Percentiles rank a stretch among this genome's conserved stretches.
These are phyloP conservation scores for Ustilago nuda DNA, from an alignment of 1,284 basidiomycete genomes.

Conservation along the genomic window DNA sequence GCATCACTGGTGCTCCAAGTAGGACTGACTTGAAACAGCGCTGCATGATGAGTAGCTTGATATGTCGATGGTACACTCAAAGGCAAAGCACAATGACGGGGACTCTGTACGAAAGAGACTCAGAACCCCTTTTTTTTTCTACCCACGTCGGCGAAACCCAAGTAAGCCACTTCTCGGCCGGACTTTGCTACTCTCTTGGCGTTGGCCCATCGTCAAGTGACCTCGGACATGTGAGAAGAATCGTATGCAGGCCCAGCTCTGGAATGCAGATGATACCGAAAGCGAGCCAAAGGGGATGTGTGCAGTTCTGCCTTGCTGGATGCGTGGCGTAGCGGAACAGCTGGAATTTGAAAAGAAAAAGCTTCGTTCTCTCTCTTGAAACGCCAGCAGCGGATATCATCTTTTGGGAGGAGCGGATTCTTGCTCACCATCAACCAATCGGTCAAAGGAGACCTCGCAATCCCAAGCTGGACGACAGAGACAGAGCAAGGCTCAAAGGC, in stretches of 20 bases:
- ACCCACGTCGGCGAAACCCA: constrained; percentile 25
- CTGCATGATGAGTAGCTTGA: constrained; percentile 13
- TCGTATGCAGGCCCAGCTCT: constrained; percentile 18
- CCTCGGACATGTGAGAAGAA: constrained; percentile 49
- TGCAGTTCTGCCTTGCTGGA: not conserved
- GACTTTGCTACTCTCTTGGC: constrained; percentile 16
- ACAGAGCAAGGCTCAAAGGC: too few species aligned
- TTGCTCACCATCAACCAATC: not conserved
- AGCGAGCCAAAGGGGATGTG: not conserved
- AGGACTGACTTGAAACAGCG: not conserved
- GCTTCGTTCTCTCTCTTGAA: not conserved
- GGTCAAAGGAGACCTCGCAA: not conserved
- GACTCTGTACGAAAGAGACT: not conserved
- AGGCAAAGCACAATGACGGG: constrained; percentile 8
- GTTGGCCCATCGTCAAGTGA: not conserved
- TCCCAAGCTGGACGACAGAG: too few species aligned
- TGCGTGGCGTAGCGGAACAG: constrained; percentile 16
- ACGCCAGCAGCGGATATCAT: not conserved
- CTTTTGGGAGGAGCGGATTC: too few species aligned
- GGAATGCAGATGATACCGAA: constrained; percentile 10
- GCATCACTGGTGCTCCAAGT: not conserved
- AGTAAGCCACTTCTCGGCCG: not conserved
- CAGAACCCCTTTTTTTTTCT: constrained; percentile 1
- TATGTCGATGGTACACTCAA: constrained; percentile 4
- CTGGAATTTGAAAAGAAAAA: too few species aligned